Evolutionary conservation across 495 filamentous ascomycete species (phyloP).

Genomic region (Aspergillus incahuasiensis): DNA sequence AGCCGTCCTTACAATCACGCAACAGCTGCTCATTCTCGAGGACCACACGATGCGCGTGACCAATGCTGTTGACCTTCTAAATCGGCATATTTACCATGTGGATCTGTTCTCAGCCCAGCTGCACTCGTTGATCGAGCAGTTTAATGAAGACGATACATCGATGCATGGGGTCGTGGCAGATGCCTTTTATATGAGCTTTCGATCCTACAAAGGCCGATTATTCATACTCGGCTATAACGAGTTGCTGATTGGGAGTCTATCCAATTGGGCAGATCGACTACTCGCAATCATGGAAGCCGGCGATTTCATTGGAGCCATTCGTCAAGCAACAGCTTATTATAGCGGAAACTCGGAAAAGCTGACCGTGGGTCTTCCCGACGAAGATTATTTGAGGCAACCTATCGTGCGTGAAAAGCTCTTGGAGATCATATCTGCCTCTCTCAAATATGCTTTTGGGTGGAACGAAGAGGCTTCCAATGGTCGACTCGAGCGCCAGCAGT

Average conservation of each 20-base stretch:
- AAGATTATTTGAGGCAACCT: constrained; percentile 65
- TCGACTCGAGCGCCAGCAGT: constrained; percentile 50
- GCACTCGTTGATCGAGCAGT: constrained; percentile 74
- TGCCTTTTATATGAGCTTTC: constrained; percentile 97
- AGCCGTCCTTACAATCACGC: constrained; percentile 86
- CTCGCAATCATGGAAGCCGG: constrained; percentile 93
- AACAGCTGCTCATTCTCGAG: constrained; percentile 87
- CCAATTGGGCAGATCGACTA: constrained; percentile 98
- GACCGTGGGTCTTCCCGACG: constrained; percentile 88
- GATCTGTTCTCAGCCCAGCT: constrained; percentile 85
- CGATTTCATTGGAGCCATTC: constrained; percentile 86
- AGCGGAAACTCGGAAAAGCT: constrained; percentile 83
- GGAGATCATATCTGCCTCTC: constrained; percentile 90
- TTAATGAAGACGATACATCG: constrained; percentile 80
- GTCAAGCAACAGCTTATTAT: constrained; percentile 87
- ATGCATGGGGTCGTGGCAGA: constrained; percentile 97
- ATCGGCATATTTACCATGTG: constrained; percentile 86
- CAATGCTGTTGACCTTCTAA: constrained; percentile 86
- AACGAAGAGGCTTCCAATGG: constrained; percentile 45
- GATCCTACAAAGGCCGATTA: constrained; percentile 86
- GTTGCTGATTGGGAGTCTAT: constrained; percentile 79
- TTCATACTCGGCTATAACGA: constrained; percentile 91
- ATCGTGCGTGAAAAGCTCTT: constrained; percentile 85
- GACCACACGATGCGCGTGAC: constrained; percentile 84
- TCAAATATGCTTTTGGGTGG: constrained; percentile 80